Conservation (phyloP, 1,284 basidiomycete species). For the Porodaedalea pini region DNA sequence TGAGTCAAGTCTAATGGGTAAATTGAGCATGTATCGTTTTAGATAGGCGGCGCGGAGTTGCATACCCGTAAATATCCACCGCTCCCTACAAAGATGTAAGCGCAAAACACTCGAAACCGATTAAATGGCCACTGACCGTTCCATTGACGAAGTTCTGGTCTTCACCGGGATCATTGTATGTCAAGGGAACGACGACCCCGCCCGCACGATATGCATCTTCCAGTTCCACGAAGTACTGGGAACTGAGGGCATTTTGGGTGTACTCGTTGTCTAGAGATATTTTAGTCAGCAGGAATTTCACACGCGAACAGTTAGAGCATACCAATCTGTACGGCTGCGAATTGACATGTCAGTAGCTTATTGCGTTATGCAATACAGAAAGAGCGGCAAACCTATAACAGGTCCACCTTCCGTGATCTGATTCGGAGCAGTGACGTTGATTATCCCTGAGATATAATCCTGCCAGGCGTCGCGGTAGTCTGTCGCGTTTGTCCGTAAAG, state of each 20-base stretch:
- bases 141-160: conserved; percentile 67
- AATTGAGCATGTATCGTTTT: not conserved
- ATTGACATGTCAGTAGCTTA: not conserved
- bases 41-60: conserved; percentile 40
- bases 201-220: conserved; percentile 52
- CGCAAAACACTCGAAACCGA: conserved; percentile 22
- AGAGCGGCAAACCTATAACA: conserved; percentile 54
- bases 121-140: conserved; percentile 32
- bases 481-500: conserved; percentile 63
- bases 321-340: conserved; percentile 69
- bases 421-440: conserved; percentile 54
- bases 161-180: conserved; percentile 67
- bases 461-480: conserved; percentile 70
- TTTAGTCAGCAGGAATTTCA: not conserved
- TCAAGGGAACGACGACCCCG: conserved; percentile 64
- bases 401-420: conserved; percentile 71
- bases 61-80: conserved; percentile 55
- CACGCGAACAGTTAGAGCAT: conserved; percentile 20
- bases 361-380: not conserved
- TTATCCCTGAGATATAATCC: conserved; percentile 64
- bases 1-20: conserved; percentile 45
- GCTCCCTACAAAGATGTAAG: conserved; percentile 47
- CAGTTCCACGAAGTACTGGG: conserved; percentile 65
- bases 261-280: conserved; percentile 71
- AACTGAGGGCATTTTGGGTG: conserved; percentile 42